These are phyloP conservation scores for Saccharomycopsis amapae DNA, from an alignment of 805 yeast genomes.

Conservation along the genomic window DNA sequence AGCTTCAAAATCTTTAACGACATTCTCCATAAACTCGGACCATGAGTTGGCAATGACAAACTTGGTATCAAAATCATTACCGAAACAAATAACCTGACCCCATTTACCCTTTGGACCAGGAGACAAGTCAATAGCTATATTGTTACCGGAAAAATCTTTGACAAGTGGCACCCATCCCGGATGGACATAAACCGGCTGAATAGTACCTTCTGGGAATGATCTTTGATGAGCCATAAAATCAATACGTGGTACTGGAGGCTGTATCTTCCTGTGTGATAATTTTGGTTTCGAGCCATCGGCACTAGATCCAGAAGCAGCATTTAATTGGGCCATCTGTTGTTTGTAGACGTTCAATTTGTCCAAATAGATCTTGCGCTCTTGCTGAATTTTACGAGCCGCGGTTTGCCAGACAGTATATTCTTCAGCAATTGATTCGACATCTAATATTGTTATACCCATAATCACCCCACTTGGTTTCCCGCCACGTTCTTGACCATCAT, in stretches of 20 bases:
- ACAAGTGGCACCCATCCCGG: conserved; percentile 88
- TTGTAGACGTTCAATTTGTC: conserved; percentile 18
- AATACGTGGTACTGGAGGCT: conserved; percentile 28
- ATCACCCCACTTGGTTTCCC: conserved; percentile 60
- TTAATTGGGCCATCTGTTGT: conserved; percentile 23
- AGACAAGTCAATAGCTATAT: conserved; percentile 82
- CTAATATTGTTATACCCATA: conserved; percentile 74
- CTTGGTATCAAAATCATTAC: conserved; percentile 90
- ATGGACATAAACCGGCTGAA: conserved; percentile 76
- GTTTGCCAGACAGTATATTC: conserved; percentile 84
- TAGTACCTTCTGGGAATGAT: conserved; percentile 69
- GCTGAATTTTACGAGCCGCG: conserved; percentile 44
- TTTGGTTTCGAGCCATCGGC: conserved; percentile 23
- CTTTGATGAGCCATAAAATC: conserved; percentile 34
- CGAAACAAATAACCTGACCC: conserved; percentile 91
- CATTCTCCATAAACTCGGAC: conserved; percentile 76
- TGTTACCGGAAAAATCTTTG: conserved; percentile 86
- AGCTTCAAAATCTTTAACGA: conserved; percentile 80
- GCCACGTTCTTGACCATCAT: conserved; percentile 84
- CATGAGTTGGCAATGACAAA: conserved; percentile 81
- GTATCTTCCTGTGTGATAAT: conserved; percentile 12
- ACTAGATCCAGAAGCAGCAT: conserved; percentile 23
- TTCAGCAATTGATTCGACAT: conserved; percentile 70
- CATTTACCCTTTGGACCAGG: conserved; percentile 73
- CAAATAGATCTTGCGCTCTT: conserved; percentile 22